Percentiles rank a stretch among this genome's conserved stretches.
Conservation (phyloP, 352 stramenopile species). For the Phytophthora uliginosa region DNA sequence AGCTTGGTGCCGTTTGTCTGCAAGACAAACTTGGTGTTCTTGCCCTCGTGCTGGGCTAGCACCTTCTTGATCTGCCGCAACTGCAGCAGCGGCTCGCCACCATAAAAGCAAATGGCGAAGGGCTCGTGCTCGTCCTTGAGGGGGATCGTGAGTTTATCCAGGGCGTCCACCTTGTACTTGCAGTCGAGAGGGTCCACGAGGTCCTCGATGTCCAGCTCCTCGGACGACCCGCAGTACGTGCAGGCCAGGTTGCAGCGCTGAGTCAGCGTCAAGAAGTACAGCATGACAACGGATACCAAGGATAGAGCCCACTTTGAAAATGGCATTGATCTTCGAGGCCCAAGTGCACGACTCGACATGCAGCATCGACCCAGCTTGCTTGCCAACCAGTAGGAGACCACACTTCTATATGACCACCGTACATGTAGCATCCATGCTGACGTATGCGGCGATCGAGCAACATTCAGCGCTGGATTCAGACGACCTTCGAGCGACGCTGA, state of each 20-base stretch:
- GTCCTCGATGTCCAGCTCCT: conserved; percentile 45
- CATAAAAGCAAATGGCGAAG: conserved; percentile 51
- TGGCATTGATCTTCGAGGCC: background rate
- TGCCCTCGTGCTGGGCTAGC: conserved; percentile 40
- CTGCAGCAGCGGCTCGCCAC: conserved; percentile 46
- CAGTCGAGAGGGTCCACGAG: conserved; percentile 32
- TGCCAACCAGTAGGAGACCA: conserved; percentile 17
- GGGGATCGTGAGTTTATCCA: conserved; percentile 29
- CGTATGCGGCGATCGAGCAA: background rate
- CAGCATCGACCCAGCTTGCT: conserved; percentile 7
- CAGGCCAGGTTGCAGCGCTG: conserved; percentile 48
- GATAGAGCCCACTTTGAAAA: background rate
- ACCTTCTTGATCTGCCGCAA: conserved; percentile 50
- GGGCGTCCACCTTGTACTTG: conserved; percentile 32
- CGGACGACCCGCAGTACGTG: conserved; percentile 49
- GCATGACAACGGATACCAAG: conserved; percentile 6
- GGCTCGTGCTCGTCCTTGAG: conserved; percentile 33
- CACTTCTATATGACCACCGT: conserved; percentile 28
- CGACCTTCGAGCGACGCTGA: no score
- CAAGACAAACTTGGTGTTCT: conserved; percentile 30
- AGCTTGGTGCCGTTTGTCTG: conserved; percentile 53
- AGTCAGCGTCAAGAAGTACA: conserved; percentile 41
- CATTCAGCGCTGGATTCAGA: no score
- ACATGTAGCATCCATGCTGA: conserved; percentile 29
- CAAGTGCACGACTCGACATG: background rate